phyloP scores from a whole-genome alignment of 1,284 basidiomycete species.

The Irpex sp. region DNA sequence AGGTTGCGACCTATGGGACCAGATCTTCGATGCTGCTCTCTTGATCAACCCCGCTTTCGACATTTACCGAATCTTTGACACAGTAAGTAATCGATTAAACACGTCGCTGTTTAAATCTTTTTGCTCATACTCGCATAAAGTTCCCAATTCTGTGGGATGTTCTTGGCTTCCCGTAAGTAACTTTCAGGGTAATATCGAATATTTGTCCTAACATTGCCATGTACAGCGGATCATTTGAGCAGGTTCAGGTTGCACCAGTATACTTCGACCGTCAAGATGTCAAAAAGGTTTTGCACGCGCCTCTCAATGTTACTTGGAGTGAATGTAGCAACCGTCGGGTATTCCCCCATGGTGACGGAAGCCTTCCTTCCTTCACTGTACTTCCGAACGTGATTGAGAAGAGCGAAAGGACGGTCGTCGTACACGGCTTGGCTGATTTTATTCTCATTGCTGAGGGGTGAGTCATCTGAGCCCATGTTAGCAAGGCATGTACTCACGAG shows the following conservation, averaged over 20 bases:
- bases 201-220: background rate
- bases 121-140: conserved; percentile 21
- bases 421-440: conserved; percentile 71
- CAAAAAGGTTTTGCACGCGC: conserved; percentile 72
- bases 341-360: conserved; percentile 55
- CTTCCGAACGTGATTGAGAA: conserved; percentile 75
- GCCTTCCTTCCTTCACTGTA: conserved; percentile 60
- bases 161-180: conserved; percentile 65
- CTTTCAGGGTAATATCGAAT: background rate
- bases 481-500: background rate
- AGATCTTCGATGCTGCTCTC: conserved; percentile 58
- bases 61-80: conserved; percentile 73
- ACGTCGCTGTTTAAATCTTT: background rate
- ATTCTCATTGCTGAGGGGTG: conserved; percentile 71
- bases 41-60: conserved; percentile 72
- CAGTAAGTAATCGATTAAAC: conserved; percentile 29
- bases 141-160: conserved; percentile 70
- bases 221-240: conserved; percentile 53
- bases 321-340: conserved; percentile 62
- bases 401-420: conserved; percentile 64
- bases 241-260: conserved; percentile 38
- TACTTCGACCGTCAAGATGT: conserved; percentile 75
- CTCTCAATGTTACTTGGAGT: conserved; percentile 54
- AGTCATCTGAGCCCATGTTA: conserved; percentile 15
- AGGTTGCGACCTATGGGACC: conserved; percentile 66